Evolutionary conservation across 2,329 filamentous ascomycete species (phyloP).

Genomic region (Penicillium sp.): DNA sequence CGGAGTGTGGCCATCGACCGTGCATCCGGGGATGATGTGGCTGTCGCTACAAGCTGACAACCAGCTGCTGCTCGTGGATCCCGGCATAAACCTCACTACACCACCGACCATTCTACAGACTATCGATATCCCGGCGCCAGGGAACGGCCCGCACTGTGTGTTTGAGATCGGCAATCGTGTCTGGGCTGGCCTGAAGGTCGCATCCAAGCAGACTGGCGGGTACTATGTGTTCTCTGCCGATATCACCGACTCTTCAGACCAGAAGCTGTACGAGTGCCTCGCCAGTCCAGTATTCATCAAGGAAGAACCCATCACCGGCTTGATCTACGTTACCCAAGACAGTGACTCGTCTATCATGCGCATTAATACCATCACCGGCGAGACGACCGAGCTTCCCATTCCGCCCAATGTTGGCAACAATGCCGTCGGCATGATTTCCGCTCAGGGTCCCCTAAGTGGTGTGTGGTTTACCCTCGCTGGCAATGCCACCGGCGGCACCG

Average conservation of each 20-base stretch:
- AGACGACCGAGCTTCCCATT: slow-evolving; percentile 16
- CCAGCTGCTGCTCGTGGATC: slow-evolving; percentile 18
- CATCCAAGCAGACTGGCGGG: slow-evolving; percentile 15
- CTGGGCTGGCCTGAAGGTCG: slow-evolving; percentile 20
- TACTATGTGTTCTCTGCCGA: slow-evolving; percentile 21
- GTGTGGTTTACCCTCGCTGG: slow-evolving; percentile 22
- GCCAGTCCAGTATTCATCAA: slow-evolving; percentile 18
- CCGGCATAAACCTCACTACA: slow-evolving; percentile 14
- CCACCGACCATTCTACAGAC: slow-evolving; percentile 13
- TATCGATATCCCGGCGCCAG: slow-evolving; percentile 14
- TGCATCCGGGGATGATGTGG: slow-evolving; percentile 19
- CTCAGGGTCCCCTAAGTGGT: slow-evolving; percentile 11
- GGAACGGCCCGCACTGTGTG: slow-evolving; percentile 19
- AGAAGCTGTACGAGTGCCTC: slow-evolving; percentile 13
- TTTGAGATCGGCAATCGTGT: slow-evolving; percentile 20
- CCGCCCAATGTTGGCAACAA: slow-evolving; percentile 19
- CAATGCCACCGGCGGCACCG: slow-evolving; percentile 19
- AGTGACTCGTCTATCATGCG: slow-evolving; percentile 21
- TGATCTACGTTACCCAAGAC: slow-evolving; percentile 21
- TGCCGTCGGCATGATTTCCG: slow-evolving; percentile 20
- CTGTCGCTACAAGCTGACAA: slow-evolving; percentile 19
- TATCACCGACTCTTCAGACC: slow-evolving; percentile 14
- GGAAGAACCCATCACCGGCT: slow-evolving; percentile 14
- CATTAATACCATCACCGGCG: slow-evolving; percentile 16
- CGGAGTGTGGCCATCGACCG: slow-evolving; percentile 17